phyloP scores from a whole-genome alignment of 139 green algal species.

The Pycnococcus provasolii region DNA sequence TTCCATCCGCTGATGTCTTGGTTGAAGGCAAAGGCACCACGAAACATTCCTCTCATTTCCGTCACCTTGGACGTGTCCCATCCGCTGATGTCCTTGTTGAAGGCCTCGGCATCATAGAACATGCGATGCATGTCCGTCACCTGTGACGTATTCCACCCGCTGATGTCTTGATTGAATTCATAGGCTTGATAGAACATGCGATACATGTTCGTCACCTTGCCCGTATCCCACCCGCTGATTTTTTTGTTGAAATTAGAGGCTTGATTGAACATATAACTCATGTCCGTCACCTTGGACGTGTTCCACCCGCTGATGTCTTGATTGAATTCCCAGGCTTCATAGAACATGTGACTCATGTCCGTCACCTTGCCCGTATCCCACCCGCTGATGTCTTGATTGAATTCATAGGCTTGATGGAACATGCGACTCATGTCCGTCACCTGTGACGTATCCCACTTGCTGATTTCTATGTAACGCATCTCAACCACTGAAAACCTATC shows the following conservation, averaged over 20 bases:
- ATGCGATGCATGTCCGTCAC: conserved; percentile 3
- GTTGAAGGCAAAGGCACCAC: not conserved
- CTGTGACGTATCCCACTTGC: not conserved
- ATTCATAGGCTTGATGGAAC: not conserved
- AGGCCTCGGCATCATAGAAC: conserved; percentile 4
- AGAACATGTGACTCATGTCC: conserved; percentile 12
- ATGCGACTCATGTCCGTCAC: not conserved
- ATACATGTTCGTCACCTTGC: conserved; percentile 18
- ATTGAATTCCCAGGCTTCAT: conserved; percentile 14
- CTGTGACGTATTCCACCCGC: conserved; percentile 7
- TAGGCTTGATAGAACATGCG: conserved; percentile 2
- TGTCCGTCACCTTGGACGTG: conserved; percentile 20
- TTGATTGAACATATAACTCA: conserved; percentile 14
- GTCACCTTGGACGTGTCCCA: conserved; percentile 8
- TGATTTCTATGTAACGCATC: not conserved
- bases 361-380: conserved; percentile 4
- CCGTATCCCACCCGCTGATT: conserved; percentile 2
- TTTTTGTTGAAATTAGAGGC: not conserved
- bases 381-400: not conserved
- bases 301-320: conserved; percentile 21
- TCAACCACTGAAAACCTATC: not conserved
- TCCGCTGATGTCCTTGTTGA: conserved; percentile 10
- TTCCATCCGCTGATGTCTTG: not conserved
- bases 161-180: conserved; percentile 8
- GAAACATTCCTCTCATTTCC: conserved; percentile 9